Conservation (phyloP, 768 basidiomycete species). For the Dentipellis fragilis region DNA sequence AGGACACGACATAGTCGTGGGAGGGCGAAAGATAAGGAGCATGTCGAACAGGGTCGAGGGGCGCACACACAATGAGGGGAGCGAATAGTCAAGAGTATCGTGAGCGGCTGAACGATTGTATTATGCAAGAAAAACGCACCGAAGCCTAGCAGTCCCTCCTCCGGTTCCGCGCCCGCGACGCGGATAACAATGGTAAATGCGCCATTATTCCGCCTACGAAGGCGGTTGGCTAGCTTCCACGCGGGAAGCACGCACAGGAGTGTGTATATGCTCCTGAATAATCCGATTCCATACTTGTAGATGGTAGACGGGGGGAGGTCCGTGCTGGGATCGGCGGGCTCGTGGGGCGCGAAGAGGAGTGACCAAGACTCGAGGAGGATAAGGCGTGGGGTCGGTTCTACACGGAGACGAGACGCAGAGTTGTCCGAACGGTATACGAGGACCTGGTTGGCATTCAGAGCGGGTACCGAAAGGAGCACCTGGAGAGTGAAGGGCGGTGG, state of each 20-base stretch:
- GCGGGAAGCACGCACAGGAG: constrained; percentile 65
- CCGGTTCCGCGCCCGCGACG: constrained; percentile 22
- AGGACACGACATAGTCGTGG: background rate
- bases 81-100: background rate
- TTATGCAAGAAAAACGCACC: constrained; percentile 20
- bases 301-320: constrained; percentile 65
- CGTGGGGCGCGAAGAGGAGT: constrained; percentile 31
- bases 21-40: background rate
- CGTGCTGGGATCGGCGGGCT: constrained; percentile 8
- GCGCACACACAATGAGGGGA: background rate
- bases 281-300: constrained; percentile 77
- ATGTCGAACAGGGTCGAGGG: background rate
- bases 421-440: constrained; percentile 57
- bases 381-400: constrained; percentile 58
- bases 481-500: constrained; percentile 51
- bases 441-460: constrained; percentile 57
- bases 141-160: constrained; percentile 26
- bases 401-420: constrained; percentile 33
- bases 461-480: constrained; percentile 62
- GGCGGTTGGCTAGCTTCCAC: constrained; percentile 62
- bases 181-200: constrained; percentile 40
- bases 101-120: background rate
- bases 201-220: constrained; percentile 34
- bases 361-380: constrained; percentile 70
- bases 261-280: constrained; percentile 71